Evolutionary conservation across 1,284 basidiomycete genomes (phyloP), one percentile per base, ranked within the genome.

Genomic region (Ceratobasidium sp.): DNA sequence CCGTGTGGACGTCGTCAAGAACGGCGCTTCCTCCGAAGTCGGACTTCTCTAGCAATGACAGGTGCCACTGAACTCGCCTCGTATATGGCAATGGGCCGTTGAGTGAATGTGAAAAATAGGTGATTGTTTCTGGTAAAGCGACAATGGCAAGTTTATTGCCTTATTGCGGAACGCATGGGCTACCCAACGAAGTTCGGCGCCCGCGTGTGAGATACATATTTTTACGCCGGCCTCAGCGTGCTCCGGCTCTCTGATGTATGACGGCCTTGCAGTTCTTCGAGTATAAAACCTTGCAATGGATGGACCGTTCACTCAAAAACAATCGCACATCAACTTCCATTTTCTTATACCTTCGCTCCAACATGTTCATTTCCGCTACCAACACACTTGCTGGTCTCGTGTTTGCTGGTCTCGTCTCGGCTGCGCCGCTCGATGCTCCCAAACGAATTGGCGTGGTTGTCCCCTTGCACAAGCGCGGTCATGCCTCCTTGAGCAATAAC

Each of bases 391-490:
- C 65, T 32, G 21, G 34, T 26, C 53, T 48, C 41, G 55, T 30
- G 18, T 21, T 43, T 36, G 36, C 18, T 21, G 53, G 65, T 45
- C 18, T 58, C 30, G 53, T 48, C 26, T 36, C 50, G n/a, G 65
- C 65, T 32, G 65, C 21, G 53, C 65, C 65, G 26, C 50, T 58
- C n/a, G 23, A 39, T 0, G 58, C 28, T 16, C 65, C 65, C 43
- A 53, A 53, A 8, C 39, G 21, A 16, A 39, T 46, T 36, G 64
- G 64, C 9, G 45, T 69, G n/a, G 21, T 41, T 9, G 30, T 70
- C 28, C 39, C 65, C 10, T 32, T 70, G 53, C 52, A 48, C 9
- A 70, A 70, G 53, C 65, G 65, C 10, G 39, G 30, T 8, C 41
- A 39, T 18, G n/a, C 28, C 41, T 14, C 23, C 1, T 41, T 34